phyloP scores from a whole-genome alignment of 1,139 yeast genomes.

The Pichia sp. region DNA sequence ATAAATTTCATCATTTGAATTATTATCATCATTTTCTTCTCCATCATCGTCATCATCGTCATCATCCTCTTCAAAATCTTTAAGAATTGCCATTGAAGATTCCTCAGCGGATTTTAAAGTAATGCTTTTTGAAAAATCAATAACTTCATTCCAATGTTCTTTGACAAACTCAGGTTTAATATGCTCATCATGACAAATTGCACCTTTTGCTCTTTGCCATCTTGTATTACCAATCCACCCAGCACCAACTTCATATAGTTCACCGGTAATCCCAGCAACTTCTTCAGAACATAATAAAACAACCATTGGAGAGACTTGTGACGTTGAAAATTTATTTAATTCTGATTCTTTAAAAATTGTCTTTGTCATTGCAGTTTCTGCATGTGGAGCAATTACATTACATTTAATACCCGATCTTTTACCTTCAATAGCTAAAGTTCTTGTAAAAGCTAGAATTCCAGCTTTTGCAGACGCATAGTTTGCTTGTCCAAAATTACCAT shows the following conservation, averaged over 20 bases:
- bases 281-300: conserved; percentile 72
- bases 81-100: conserved; percentile 70
- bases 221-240: conserved; percentile 96
- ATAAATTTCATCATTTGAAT: conserved; percentile 27
- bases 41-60: conserved; percentile 43
- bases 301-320: conserved; percentile 85
- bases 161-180: conserved; percentile 39
- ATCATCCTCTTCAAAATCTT: conserved; percentile 47
- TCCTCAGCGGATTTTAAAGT: conserved; percentile 67
- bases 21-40: conserved; percentile 30
- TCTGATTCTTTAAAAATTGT: conserved; percentile 76
- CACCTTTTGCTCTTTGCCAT: conserved; percentile 92
- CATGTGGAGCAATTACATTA: conserved; percentile 91
- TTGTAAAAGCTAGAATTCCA: conserved; percentile 79
- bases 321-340: conserved; percentile 76
- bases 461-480: conserved; percentile 93
- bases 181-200: conserved; percentile 48
- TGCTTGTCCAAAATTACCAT: conserved; percentile 96
- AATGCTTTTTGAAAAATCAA: conserved; percentile 57
- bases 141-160: conserved; percentile 59
- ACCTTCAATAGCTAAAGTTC: conserved; percentile 88
- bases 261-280: conserved; percentile 59
- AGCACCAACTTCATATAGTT: conserved; percentile 69
- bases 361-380: conserved; percentile 95
- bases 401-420: conserved; percentile 68